Conservation (phyloP, 2,329 filamentous ascomycete genomes). For the Alternaria incomplexa region DNA sequence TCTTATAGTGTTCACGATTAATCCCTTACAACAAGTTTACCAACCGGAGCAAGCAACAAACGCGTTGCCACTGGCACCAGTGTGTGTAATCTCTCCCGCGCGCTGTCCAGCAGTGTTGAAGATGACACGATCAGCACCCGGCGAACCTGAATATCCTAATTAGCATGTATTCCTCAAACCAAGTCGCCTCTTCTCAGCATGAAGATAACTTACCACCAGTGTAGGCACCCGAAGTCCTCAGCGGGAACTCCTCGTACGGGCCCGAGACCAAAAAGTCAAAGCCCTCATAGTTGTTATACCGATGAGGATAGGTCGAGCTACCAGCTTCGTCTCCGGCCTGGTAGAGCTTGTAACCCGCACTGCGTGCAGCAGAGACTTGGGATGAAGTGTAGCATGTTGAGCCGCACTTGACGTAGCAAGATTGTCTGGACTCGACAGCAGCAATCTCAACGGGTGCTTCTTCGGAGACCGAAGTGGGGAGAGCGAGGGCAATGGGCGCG, state of each 20-base stretch:
- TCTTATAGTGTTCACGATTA: not conserved
- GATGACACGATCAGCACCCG: slow-evolving; percentile 70
- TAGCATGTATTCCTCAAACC: too few relatives aligned
- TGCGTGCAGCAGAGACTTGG: slow-evolving; percentile 58
- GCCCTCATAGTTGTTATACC: slow-evolving; percentile 67
- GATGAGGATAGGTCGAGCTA: slow-evolving; percentile 61
- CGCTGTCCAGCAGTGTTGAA: slow-evolving; percentile 64
- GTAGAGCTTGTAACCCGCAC: slow-evolving; percentile 61
- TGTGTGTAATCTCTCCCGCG: slow-evolving; percentile 73
- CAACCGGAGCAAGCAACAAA: slow-evolving; percentile 67
- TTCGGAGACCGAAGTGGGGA: slow-evolving; percentile 22
- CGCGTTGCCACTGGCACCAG: slow-evolving; percentile 69
- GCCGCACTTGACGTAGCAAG: slow-evolving; percentile 61
- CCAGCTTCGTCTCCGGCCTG: slow-evolving; percentile 46
- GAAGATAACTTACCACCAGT: slow-evolving; percentile 62
- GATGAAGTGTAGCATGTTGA: slow-evolving; percentile 58
- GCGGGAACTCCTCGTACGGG: slow-evolving; percentile 70
- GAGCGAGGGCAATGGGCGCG: slow-evolving; percentile 23
- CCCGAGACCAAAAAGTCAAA: slow-evolving; percentile 64
- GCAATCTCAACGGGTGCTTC: slow-evolving; percentile 10
- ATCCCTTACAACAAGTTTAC: slow-evolving; percentile 4
- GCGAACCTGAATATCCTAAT: slow-evolving; percentile 55
- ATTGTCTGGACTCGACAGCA: slow-evolving; percentile 46
- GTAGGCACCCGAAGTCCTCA: slow-evolving; percentile 60
- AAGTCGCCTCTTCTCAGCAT: too few relatives aligned